A percentile compares a stretch with the other conserved stretches of the same genome.
Evolutionary conservation across 352 stramenopile species (phyloP).

Genomic region (Pythium vanterpoolii): DNA sequence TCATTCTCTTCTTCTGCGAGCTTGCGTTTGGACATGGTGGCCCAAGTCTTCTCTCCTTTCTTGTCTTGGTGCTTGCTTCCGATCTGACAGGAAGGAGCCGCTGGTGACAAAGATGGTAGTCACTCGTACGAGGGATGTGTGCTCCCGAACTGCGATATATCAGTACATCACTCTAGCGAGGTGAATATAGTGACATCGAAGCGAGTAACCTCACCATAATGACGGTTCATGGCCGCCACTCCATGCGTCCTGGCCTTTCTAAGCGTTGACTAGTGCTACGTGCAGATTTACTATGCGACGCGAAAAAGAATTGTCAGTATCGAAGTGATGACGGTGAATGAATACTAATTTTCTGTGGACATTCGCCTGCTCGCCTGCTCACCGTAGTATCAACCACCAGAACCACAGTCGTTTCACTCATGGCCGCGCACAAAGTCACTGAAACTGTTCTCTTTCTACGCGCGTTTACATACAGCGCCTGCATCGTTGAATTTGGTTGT

Average conservation of each 20-base stretch:
- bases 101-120: background rate
- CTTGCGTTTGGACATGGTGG: conserved; percentile 65
- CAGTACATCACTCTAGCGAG: conserved; percentile 4
- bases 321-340: too few relatives aligned
- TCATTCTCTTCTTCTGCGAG: conserved; percentile 70
- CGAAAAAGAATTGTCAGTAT: too few relatives aligned
- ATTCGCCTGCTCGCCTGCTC: background rate
- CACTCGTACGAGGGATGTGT: conserved; percentile 8
- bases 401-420: too few relatives aligned
- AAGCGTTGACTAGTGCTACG: too few relatives aligned
- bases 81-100: background rate
- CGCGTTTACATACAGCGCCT: too few relatives aligned
- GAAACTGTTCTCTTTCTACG: too few relatives aligned
- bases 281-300: too few relatives aligned
- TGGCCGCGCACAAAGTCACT: too few relatives aligned
- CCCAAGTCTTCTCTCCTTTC: background rate
- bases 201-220: background rate
- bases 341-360: too few relatives aligned
- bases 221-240: background rate
- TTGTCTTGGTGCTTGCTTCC: background rate
- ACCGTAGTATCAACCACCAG: too few relatives aligned
- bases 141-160: background rate
- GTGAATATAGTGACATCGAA: conserved; percentile 3
- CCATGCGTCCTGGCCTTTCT: too few relatives aligned
- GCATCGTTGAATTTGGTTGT: too few relatives aligned